Evolutionary conservation across 306 rosid species (phyloP).

Genomic region (Corylus avellana): DNA sequence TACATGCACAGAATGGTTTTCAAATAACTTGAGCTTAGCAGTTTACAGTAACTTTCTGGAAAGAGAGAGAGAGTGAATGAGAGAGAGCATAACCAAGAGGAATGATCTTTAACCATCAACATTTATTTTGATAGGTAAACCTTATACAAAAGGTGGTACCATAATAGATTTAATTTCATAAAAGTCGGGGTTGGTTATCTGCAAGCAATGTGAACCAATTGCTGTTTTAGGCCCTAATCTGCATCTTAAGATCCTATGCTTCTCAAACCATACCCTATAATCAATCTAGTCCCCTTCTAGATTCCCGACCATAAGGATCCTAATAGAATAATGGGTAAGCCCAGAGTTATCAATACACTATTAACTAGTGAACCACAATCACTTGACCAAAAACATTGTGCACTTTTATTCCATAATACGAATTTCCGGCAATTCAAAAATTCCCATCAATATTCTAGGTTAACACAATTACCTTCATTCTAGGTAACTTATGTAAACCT

Average conservation of each 20-base stretch:
- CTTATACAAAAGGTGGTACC: background rate
- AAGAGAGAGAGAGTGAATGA: no score
- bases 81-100: background rate
- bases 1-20: conserved; percentile 28
- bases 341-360: background rate
- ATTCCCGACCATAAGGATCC: background rate
- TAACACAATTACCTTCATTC: no score
- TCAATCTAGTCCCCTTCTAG: background rate
- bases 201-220: background rate
- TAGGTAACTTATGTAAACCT: no score
- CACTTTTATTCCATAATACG: background rate
- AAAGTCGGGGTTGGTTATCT: background rate
- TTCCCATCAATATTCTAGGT: background rate
- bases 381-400: background rate
- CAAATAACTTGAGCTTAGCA: background rate
- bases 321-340: background rate
- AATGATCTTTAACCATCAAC: background rate
- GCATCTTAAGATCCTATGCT: background rate
- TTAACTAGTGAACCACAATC: background rate
- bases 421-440: background rate
- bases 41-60: background rate
- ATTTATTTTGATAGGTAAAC: background rate
- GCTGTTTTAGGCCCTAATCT: background rate
- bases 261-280: background rate
- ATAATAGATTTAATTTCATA: background rate